Conservation (phyloP, 176 grass and related monocot species). For the Puccinellia tenuiflora region DNA sequence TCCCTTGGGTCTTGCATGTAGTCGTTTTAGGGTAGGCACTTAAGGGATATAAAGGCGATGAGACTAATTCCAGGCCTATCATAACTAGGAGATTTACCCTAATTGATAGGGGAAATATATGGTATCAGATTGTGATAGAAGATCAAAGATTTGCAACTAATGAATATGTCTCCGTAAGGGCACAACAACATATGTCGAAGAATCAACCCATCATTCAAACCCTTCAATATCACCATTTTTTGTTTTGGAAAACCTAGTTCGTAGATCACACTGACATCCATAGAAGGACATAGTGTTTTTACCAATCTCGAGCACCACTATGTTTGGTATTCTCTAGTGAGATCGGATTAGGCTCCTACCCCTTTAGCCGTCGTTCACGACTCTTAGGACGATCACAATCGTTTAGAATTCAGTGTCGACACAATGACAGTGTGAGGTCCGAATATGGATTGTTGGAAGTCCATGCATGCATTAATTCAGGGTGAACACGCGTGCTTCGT, state of each 20-base stretch:
- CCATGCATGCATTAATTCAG: too few relatives aligned
- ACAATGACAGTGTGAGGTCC: too few relatives aligned
- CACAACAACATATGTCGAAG: neutral
- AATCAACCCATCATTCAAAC: neutral
- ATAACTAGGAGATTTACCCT: neutral
- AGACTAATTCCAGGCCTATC: neutral
- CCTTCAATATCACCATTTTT: neutral
- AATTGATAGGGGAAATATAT: neutral
- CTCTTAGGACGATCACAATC: too few relatives aligned
- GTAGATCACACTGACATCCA: too few relatives aligned
- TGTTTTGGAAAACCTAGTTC: neutral
- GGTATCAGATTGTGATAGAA: neutral
- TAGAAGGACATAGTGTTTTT: too few relatives aligned
- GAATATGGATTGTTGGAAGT: too few relatives aligned
- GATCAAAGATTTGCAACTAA: neutral
- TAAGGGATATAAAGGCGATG: neutral
- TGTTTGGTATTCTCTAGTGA: too few relatives aligned
- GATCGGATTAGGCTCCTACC: too few relatives aligned
- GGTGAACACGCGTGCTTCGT: too few relatives aligned
- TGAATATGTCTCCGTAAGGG: neutral
- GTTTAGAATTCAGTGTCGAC: too few relatives aligned
- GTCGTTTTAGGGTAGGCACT: neutral
- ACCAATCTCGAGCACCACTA: too few relatives aligned
- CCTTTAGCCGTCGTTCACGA: too few relatives aligned
- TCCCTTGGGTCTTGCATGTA: neutral